Evolutionary conservation across 176 grass and related monocot species (phyloP).

Genomic region (Metroxylon sagu): DNA sequence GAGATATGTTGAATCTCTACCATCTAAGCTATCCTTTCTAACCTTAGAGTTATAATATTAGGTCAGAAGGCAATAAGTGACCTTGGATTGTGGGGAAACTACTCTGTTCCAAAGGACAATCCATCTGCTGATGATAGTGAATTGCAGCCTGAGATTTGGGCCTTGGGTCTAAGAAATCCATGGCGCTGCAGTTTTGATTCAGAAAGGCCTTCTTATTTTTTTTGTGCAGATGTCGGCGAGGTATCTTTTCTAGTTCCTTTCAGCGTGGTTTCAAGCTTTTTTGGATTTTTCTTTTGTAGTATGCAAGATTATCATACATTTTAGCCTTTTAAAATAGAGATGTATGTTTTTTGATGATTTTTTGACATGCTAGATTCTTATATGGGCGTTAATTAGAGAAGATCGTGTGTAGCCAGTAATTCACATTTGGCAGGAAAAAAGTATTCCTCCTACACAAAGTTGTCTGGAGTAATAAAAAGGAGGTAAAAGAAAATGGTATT

Average conservation of each 20-base stretch:
- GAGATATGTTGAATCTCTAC: too few species aligned
- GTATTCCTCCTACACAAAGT: too few species aligned
- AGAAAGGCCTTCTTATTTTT: slow-evolving; percentile 76
- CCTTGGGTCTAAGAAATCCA: slow-evolving; percentile 79
- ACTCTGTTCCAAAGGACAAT: slow-evolving; percentile 87
- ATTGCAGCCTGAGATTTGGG: slow-evolving; percentile 70
- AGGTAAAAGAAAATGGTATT: too few species aligned
- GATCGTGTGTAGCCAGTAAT: too few species aligned
- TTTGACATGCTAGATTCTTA: too few species aligned
- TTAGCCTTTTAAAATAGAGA: too few species aligned
- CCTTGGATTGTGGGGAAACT: slow-evolving; percentile 77
- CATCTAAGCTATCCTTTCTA: not conserved
- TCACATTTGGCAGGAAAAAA: too few species aligned
- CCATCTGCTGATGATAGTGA: slow-evolving; percentile 41
- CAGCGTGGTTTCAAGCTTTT: not conserved
- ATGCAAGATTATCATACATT: too few species aligned
- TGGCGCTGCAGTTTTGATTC: slow-evolving; percentile 94
- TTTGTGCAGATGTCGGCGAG: slow-evolving; percentile 80
- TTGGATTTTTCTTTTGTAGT: not conserved
- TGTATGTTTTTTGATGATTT: too few species aligned
- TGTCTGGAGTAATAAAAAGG: too few species aligned
- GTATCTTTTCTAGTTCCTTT: slow-evolving; percentile 20
- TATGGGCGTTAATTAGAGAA: too few species aligned
- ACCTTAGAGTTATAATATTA: not conserved
- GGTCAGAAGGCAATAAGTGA: slow-evolving; percentile 43